Evolutionary conservation across 345 rosid species (phyloP), one percentile per base, ranked within the genome.

Genomic region (Stellera chamaejasme): DNA sequence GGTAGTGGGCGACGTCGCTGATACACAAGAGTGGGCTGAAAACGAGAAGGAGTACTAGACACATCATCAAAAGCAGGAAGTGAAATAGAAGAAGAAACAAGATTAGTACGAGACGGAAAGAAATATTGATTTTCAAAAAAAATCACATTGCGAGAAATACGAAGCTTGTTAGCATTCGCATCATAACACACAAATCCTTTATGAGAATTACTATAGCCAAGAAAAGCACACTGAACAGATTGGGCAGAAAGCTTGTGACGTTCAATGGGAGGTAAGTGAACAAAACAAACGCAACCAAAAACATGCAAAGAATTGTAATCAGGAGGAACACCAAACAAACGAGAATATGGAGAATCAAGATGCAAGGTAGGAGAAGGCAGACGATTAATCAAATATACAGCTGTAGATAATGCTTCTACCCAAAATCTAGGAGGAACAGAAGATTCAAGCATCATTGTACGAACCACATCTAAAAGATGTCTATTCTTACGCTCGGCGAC

Each of bases 381-480:
- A 0, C 58, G 1, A 45, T 68, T 68, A 23, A 56, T 61, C 4
- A 62, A 23, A 23, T 50, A 68, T 49, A 45, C 55, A 0, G 15
- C 28, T 1, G 50, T 68, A 9, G 48, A 51, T 3, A 62, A 23
- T 1, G 48, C 67, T 45, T 62, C 45, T 0, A 36, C 43, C 67
- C 27, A 68, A 3, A 62, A 56, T 2, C 14, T 23, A 43, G 54
- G 5, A 1, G 58, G 51, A 12, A 50, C 42, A 25, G 16, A 53
- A 0, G 53, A 49, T 10, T 57, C 43, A 56, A 50, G 10, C 8
- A 65, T 12, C 3, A 67, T 11, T 4, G 53, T 56, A 2, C 39
- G 51, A 62, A 47, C 15, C 11, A 51, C 15, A 11, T 68, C 55
- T 7, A 68, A 36, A 2, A 62, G n/a, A n/a, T 68, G 64, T 6